Percentiles rank a stretch among this genome's conserved stretches.
phyloP scores from a whole-genome alignment of 441 rosid species.

The Erodium moschatum region DNA sequence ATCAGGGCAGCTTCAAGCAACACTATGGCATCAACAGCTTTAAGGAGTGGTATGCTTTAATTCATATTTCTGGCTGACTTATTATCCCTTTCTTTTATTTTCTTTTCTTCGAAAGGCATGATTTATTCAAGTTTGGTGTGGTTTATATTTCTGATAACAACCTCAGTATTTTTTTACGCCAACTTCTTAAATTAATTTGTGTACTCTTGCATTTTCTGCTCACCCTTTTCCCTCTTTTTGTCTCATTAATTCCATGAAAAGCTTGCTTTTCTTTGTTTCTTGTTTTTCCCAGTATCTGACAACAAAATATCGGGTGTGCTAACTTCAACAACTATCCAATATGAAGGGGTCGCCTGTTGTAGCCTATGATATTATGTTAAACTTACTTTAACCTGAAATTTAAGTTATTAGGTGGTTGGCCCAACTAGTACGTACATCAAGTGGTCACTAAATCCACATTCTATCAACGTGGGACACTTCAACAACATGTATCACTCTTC shows the following conservation, averaged over 20 bases:
- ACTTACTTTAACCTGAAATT: too few relatives aligned
- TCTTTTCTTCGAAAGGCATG: too few relatives aligned
- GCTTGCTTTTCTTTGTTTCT: background rate
- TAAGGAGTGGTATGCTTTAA: constrained; percentile 43
- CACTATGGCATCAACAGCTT: constrained; percentile 57
- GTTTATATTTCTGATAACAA: background rate
- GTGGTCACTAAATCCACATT: too few relatives aligned
- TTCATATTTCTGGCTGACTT: background rate
- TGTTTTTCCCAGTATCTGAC: background rate
- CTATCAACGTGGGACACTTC: background rate
- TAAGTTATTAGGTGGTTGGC: too few relatives aligned
- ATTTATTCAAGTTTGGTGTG: background rate
- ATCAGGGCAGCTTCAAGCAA: constrained; percentile 59
- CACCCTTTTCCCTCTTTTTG: background rate
- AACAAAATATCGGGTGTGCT: background rate
- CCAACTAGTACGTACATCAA: too few relatives aligned
- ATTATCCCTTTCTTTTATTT: background rate
- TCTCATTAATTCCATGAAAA: background rate
- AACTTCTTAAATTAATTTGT: background rate
- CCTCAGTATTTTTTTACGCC: background rate
- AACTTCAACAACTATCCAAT: background rate
- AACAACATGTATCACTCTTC: background rate
- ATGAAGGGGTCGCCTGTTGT: background rate
- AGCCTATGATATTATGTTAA: background rate
- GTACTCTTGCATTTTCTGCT: background rate